These are phyloP conservation scores for Cladosporium sphaerospermum DNA, from an alignment of 2,329 filamentous ascomycete species.

Conservation along the genomic window DNA sequence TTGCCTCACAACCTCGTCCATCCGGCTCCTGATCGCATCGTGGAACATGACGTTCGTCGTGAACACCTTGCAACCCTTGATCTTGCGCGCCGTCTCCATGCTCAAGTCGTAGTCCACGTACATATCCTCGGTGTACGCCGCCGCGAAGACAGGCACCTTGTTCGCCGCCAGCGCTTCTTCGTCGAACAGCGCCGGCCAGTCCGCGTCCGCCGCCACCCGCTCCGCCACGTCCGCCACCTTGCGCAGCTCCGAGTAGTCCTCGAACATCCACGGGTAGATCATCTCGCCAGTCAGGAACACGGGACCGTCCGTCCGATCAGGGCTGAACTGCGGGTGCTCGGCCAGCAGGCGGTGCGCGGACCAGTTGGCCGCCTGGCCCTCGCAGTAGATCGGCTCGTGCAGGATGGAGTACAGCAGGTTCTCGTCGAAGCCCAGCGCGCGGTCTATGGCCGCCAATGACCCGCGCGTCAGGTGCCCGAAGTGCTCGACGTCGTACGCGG, in stretches of 20 bases:
- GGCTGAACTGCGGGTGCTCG: slow-evolving; percentile 42
- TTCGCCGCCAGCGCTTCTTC: slow-evolving; percentile 66
- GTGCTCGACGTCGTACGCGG: slow-evolving; percentile 65
- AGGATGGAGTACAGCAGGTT: slow-evolving; percentile 78
- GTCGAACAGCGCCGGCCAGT: slow-evolving; percentile 76
- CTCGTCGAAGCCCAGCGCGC: slow-evolving; percentile 62
- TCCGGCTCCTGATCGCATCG: slow-evolving; percentile 66
- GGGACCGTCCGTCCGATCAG: slow-evolving; percentile 42
- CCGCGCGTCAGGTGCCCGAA: slow-evolving; percentile 71
- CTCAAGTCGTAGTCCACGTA: slow-evolving; percentile 78
- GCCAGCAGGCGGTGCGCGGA: slow-evolving; percentile 61
- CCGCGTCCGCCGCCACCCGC: slow-evolving; percentile 58
- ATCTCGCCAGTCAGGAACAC: slow-evolving; percentile 88
- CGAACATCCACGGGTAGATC: slow-evolving; percentile 81
- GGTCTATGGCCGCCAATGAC: slow-evolving; percentile 63
- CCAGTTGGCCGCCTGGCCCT: slow-evolving; percentile 65
- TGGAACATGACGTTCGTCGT: slow-evolving; percentile 86
- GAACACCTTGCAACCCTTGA: slow-evolving; percentile 72
- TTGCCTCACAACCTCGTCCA: slow-evolving; percentile 69
- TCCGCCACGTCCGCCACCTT: slow-evolving; percentile 63
- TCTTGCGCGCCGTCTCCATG: slow-evolving; percentile 64
- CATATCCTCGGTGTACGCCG: slow-evolving; percentile 81
- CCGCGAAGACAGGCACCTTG: slow-evolving; percentile 78
- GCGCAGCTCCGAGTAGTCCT: slow-evolving; percentile 70
- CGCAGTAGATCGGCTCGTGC: slow-evolving; percentile 84